These are phyloP conservation scores for Pleurotus tuoliensis DNA, from an alignment of 768 basidiomycete species.

Conservation along the genomic window DNA sequence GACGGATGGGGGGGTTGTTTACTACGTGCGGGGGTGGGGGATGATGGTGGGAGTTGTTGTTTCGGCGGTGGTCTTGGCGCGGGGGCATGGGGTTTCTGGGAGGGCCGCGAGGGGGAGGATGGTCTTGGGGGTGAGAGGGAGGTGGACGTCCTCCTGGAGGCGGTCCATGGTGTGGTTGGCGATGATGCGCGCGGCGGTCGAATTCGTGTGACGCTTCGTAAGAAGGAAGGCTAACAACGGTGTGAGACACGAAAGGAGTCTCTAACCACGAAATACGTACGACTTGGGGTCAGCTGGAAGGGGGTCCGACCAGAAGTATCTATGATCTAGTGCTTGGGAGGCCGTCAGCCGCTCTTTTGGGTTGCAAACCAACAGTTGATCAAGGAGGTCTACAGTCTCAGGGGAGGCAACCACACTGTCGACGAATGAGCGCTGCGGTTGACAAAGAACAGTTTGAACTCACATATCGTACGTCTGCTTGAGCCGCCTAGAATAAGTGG, in stretches of 20 bases:
- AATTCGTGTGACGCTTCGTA: slow-evolving; percentile 86
- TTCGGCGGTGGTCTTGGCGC: slow-evolving; percentile 17
- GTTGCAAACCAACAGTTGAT: slow-evolving; percentile 78
- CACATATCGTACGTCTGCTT: slow-evolving; percentile 59
- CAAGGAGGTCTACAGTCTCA: slow-evolving; percentile 79
- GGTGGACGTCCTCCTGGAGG: slow-evolving; percentile 9
- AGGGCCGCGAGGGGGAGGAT: slow-evolving; percentile 21
- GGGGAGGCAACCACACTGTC: slow-evolving; percentile 37
- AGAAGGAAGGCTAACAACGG: slow-evolving; percentile 50
- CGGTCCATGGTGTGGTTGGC: slow-evolving; percentile 18
- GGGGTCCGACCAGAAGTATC: slow-evolving; percentile 93
- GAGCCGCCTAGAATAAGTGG: slow-evolving; percentile 48
- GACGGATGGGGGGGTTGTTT: slow-evolving; percentile 23
- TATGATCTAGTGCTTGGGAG: slow-evolving; percentile 80
- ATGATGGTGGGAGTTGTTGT: slow-evolving; percentile 12
- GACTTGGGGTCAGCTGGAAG: slow-evolving; percentile 80
- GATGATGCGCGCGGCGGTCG: slow-evolving; percentile 66
- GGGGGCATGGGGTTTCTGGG: slow-evolving; percentile 12
- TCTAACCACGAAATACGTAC: slow-evolving; percentile 35
- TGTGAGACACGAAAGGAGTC: background rate
- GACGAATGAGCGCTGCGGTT: slow-evolving; percentile 4
- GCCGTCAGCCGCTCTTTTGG: slow-evolving; percentile 85
- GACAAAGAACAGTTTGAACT: slow-evolving; percentile 20
- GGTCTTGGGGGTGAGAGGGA: slow-evolving; percentile 15
- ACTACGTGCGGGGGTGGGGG: slow-evolving; percentile 13